phyloP scores from a whole-genome alignment of 768 basidiomycete species.

The Hemileccinum rubropunctum region DNA sequence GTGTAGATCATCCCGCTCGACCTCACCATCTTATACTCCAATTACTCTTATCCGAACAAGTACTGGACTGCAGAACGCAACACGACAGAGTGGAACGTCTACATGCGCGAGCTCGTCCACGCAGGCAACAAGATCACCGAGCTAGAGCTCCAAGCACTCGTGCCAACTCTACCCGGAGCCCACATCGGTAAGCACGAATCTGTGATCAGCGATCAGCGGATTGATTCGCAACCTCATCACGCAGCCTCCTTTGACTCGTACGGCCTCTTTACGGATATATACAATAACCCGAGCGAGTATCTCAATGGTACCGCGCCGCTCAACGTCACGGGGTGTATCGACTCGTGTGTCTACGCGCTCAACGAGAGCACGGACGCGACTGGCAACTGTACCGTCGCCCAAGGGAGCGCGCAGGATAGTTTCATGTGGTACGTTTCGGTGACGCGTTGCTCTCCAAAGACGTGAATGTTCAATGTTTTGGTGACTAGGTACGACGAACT shows the following conservation, averaged over 20 bases:
- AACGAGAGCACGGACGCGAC: slow-evolving; percentile 23
- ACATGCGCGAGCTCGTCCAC: slow-evolving; percentile 51
- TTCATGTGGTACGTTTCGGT: slow-evolving; percentile 53
- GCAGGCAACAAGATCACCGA: slow-evolving; percentile 52
- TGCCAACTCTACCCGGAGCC: slow-evolving; percentile 46
- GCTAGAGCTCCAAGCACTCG: slow-evolving; percentile 49
- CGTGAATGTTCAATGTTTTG: too few relatives aligned
- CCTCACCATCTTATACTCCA: slow-evolving; percentile 44
- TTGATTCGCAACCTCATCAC: too few relatives aligned
- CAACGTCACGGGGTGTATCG: slow-evolving; percentile 53
- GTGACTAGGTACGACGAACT: slow-evolving; percentile 43
- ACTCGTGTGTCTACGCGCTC: slow-evolving; percentile 43
- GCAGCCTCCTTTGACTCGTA: slow-evolving; percentile 62
- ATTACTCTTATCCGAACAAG: slow-evolving; percentile 44
- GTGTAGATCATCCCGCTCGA: slow-evolving; percentile 59
- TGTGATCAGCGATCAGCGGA: too few relatives aligned
- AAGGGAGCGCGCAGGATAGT: slow-evolving; percentile 46
- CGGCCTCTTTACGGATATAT: slow-evolving; percentile 58
- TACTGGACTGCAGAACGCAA: slow-evolving; percentile 53
- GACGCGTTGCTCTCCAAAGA: too few relatives aligned
- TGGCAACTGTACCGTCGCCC: slow-evolving; percentile 33
- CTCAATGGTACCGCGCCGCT: slow-evolving; percentile 62
- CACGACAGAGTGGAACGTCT: slow-evolving; percentile 54
- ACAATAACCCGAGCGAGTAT: slow-evolving; percentile 46
- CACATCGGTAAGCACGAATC: slow-evolving; percentile 49